Evolutionary conservation across 305 asterid genomes (phyloP).

Genomic region (Ruellia speciosa): DNA sequence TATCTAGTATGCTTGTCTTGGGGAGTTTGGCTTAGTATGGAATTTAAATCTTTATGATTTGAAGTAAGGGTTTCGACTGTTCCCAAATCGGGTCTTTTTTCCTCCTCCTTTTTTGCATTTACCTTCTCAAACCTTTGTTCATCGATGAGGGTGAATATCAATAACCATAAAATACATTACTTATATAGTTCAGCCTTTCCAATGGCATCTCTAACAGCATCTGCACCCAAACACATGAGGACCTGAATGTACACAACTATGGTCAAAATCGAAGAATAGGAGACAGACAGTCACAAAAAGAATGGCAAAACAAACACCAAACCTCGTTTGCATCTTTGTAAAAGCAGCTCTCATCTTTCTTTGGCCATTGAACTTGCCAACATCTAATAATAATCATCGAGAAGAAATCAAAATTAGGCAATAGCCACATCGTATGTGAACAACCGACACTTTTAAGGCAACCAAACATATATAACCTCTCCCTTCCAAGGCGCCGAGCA

Average conservation of each 20-base stretch:
- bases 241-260: not conserved
- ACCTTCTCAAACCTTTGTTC: too few relatives aligned
- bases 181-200: not conserved
- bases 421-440: not conserved
- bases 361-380: constrained; percentile 59
- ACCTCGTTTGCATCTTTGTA: constrained; percentile 82
- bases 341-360: constrained; percentile 38
- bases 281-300: too few relatives aligned
- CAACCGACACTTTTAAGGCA: not conserved
- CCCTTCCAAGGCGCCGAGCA: constrained; percentile 69
- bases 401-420: not conserved
- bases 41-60: too few relatives aligned
- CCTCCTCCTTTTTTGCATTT: too few relatives aligned
- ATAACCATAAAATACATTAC: not conserved
- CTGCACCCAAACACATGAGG: not conserved
- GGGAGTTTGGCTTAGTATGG: too few relatives aligned
- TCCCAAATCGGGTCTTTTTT: too few relatives aligned
- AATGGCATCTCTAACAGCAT: not conserved
- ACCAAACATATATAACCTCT: constrained; percentile 31
- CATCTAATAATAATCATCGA: constrained; percentile 34
- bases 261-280: too few relatives aligned
- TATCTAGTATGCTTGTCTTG: too few relatives aligned
- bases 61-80: too few relatives aligned
- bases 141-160: too few relatives aligned
- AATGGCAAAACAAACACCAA: not conserved